Percentiles rank a stretch among this genome's conserved stretches.
These are phyloP conservation scores for Asterionellopsis glacialis DNA, from an alignment of 108 stramenopile genomes.

Conservation along the genomic window DNA sequence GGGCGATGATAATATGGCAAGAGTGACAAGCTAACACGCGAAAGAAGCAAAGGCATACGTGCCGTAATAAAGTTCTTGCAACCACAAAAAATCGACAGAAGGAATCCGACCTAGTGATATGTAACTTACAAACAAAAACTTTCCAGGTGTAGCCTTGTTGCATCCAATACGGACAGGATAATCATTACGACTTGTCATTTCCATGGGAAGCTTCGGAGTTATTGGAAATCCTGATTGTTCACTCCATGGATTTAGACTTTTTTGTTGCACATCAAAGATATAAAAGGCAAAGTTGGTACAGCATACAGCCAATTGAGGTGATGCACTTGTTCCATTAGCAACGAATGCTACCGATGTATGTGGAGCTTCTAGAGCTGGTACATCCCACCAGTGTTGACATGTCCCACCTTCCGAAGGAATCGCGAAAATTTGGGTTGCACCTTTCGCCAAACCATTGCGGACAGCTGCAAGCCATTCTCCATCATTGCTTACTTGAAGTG, in stretches of 20 bases:
- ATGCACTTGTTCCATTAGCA: slow-evolving; percentile 23
- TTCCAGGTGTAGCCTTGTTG: slow-evolving; percentile 38
- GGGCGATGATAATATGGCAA: slow-evolving; percentile 40
- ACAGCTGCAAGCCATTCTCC: slow-evolving; percentile 60
- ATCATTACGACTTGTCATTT: slow-evolving; percentile 48
- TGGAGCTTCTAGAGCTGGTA: slow-evolving; percentile 56
- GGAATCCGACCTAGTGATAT: background rate
- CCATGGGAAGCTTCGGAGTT: slow-evolving; percentile 42
- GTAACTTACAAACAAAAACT: slow-evolving; percentile 69
- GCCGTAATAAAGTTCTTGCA: slow-evolving; percentile 37
- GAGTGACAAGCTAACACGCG: slow-evolving; percentile 48
- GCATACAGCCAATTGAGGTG: slow-evolving; percentile 54
- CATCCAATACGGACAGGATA: slow-evolving; percentile 45
- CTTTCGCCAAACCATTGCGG: slow-evolving; percentile 29
- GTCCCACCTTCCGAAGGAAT: slow-evolving; percentile 14
- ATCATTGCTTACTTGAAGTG: slow-evolving; percentile 17
- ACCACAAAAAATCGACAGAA: background rate
- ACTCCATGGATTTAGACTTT: slow-evolving; percentile 63
- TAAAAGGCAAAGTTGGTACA: slow-evolving; percentile 57
- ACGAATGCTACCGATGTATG: slow-evolving; percentile 54
- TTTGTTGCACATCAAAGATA: slow-evolving; percentile 51
- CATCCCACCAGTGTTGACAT: slow-evolving; percentile 64
- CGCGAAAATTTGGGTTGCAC: slow-evolving; percentile 48
- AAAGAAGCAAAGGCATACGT: slow-evolving; percentile 11
- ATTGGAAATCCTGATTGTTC: slow-evolving; percentile 59